phyloP scores from a whole-genome alignment of 768 basidiomycete species.

The Cyathus striatus region DNA sequence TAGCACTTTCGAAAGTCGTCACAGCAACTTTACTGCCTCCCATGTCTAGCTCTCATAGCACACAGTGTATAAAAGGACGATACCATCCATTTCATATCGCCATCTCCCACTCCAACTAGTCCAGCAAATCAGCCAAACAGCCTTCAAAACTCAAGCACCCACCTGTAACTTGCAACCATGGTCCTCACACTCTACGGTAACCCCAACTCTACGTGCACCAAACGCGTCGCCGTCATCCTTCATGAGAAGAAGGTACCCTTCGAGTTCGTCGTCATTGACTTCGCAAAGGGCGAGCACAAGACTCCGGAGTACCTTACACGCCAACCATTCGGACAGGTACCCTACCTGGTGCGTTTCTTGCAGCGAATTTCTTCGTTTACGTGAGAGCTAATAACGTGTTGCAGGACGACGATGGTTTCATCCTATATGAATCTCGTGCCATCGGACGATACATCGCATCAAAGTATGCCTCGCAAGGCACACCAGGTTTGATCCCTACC shows the following conservation, averaged over 20 bases:
- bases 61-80: no score
- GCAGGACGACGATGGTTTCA: constrained; percentile 48
- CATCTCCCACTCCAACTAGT: no score
- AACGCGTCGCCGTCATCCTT: constrained; percentile 43
- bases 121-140: no score
- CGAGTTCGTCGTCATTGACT: constrained; percentile 39
- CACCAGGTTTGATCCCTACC: constrained; percentile 33
- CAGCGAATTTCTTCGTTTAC: neutral
- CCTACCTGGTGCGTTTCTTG: constrained; percentile 38
- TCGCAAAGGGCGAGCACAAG: constrained; percentile 44
- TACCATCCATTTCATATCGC: no score
- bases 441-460: constrained; percentile 46
- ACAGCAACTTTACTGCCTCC: no score
- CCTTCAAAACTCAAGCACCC: no score
- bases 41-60: no score
- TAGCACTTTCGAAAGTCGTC: no score
- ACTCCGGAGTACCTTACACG: constrained; percentile 29
- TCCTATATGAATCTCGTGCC: constrained; percentile 49
- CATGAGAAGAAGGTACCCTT: constrained; percentile 56
- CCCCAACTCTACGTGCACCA: constrained; percentile 39
- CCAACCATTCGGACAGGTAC: constrained; percentile 66
- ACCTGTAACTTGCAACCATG: no score
- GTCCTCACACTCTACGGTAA: constrained; percentile 1
- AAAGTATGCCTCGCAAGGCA: constrained; percentile 41
- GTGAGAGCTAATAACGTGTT: neutral